A percentile compares a stretch with the other conserved stretches of the same genome.
These are phyloP conservation scores for Sphenostylis stenocarpa DNA, from an alignment of 306 rosid genomes.

Conservation along the genomic window DNA sequence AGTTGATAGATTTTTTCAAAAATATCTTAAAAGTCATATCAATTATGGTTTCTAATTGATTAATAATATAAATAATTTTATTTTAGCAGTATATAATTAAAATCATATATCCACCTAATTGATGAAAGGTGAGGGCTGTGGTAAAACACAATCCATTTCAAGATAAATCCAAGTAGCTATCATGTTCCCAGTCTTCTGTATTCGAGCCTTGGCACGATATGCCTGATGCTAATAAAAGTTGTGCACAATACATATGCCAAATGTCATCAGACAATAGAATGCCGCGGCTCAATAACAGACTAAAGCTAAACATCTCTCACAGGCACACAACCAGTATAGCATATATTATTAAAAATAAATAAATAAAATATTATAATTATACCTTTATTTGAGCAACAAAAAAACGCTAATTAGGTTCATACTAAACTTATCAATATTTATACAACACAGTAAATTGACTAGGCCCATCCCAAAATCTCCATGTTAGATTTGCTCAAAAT, in stretches of 20 bases:
- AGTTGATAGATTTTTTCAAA: too few species aligned
- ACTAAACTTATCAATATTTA: conserved; percentile 14
- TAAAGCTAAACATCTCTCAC: neutral
- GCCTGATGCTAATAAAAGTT: neutral
- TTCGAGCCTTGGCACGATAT: neutral
- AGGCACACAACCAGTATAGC: neutral
- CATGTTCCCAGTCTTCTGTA: neutral
- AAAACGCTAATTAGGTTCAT: neutral
- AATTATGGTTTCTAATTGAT: too few species aligned
- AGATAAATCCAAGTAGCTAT: neutral
- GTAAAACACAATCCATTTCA: neutral
- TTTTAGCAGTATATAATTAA: too few species aligned
- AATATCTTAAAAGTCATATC: too few species aligned
- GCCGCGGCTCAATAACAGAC: neutral
- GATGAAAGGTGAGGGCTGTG: too few species aligned
- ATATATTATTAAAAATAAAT: neutral
- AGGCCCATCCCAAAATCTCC: conserved; percentile 31
- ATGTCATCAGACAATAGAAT: neutral
- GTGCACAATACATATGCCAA: neutral
- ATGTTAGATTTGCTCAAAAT: conserved; percentile 30
- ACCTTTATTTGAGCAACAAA: conserved; percentile 12
- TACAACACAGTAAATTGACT: conserved; percentile 32
- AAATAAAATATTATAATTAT: neutral
- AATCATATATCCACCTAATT: too few species aligned
- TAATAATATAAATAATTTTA: too few species aligned